A percentile compares a stretch with the other conserved stretches of the same genome.
Conservation (phyloP, 306 rosid genomes). For the Vachellia pachyceras region DNA sequence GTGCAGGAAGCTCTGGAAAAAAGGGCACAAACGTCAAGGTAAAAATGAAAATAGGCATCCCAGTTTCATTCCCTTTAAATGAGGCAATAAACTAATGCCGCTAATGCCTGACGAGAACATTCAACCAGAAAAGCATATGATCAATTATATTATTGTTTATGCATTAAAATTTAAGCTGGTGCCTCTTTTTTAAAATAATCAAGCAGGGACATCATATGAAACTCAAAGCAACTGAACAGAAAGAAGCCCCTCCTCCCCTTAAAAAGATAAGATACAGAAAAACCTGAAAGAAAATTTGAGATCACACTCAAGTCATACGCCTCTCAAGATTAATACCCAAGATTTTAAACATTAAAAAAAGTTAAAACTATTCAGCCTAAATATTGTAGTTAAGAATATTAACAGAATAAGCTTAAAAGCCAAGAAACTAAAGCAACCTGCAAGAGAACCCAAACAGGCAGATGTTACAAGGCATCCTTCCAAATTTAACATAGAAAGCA, state of each 20-base stretch:
- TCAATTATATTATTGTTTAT: conserved; percentile 13
- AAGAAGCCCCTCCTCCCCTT: background rate
- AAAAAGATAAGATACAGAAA: background rate
- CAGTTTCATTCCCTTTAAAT: conserved; percentile 25
- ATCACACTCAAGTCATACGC: conserved; percentile 28
- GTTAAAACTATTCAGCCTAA: conserved; percentile 5
- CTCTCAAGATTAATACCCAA: conserved; percentile 2
- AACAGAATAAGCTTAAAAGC: conserved; percentile 23
- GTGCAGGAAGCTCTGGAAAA: too few species aligned
- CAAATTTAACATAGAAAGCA: conserved; percentile 77
- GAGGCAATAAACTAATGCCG: conserved; percentile 1
- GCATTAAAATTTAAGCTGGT: background rate
- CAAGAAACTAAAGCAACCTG: conserved; percentile 62
- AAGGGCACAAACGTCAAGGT: too few species aligned
- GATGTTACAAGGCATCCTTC: conserved; percentile 94
- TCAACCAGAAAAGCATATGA: conserved; percentile 16
- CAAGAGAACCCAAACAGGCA: conserved; percentile 80
- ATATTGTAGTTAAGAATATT: conserved; percentile 23
- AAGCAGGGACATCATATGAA: conserved; percentile 3
- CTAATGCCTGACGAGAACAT: conserved; percentile 13
- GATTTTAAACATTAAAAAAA: conserved; percentile 6
- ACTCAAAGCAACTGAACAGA: conserved; percentile 5
- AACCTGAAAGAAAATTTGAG: conserved; percentile 1
- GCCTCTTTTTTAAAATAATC: conserved; percentile 13
- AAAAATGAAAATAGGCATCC: conserved; percentile 16